Percentiles rank a stretch among this genome's conserved stretches.
Conservation (phyloP, 345 rosid genomes). For the Heritiera littoralis region DNA sequence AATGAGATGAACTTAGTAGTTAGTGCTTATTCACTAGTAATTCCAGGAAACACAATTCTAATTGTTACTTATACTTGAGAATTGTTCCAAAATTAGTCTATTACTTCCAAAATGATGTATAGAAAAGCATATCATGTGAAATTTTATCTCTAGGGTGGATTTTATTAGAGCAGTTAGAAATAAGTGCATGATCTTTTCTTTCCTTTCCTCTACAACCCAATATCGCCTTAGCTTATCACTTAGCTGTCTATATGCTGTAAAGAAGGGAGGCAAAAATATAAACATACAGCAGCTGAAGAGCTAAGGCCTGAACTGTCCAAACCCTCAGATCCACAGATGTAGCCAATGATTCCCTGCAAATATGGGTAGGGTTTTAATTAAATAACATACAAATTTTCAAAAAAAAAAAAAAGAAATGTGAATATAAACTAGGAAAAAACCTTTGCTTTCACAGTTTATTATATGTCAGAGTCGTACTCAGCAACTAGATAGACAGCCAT, state of each 20-base stretch:
- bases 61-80: neutral
- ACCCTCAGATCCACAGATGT: constrained; percentile 78
- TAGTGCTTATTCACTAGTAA: neutral
- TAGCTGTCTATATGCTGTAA: constrained; percentile 10
- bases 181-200: constrained; percentile 1
- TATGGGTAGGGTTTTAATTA: neutral
- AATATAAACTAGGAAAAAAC: too few species aligned
- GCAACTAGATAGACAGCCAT: too few species aligned
- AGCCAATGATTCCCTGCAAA: constrained; percentile 85
- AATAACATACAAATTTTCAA: too few species aligned
- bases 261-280: neutral
- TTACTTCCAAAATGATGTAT: neutral
- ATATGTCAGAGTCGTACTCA: too few species aligned
- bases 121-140: constrained; percentile 1
- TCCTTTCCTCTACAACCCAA: neutral
- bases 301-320: constrained; percentile 97
- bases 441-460: too few species aligned
- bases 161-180: neutral
- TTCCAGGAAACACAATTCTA: neutral
- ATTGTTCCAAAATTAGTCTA: neutral
- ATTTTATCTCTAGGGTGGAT: neutral
- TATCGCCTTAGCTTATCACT: neutral
- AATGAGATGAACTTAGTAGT: neutral
- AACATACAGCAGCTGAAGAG: constrained; percentile 96
- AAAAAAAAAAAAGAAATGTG: too few species aligned